Evolutionary conservation across 371 early-diverging fungal species (phyloP).

Genomic region (Mucor mucedo): DNA sequence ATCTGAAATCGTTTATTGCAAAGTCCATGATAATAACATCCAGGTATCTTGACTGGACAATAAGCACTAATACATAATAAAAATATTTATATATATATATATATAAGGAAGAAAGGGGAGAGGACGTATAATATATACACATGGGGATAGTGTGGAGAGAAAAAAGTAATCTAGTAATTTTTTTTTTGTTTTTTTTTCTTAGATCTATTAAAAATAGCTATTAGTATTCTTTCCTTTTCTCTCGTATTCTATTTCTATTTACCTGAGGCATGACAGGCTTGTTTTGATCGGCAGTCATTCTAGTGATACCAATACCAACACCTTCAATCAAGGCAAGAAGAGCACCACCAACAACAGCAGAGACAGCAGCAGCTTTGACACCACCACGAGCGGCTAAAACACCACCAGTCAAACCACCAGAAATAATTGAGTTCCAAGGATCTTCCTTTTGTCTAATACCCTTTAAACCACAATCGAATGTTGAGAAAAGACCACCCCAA

Average conservation of each 20-base stretch:
- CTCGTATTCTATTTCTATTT: constrained; percentile 11
- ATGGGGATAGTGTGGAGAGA: not conserved
- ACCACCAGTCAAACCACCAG: constrained; percentile 95
- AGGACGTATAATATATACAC: constrained; percentile 19
- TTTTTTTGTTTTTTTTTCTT: constrained; percentile 8
- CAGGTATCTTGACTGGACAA: constrained; percentile 22
- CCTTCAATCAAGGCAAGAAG: constrained; percentile 96
- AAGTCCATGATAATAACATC: constrained; percentile 18
- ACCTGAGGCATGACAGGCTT: constrained; percentile 67
- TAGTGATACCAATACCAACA: constrained; percentile 78
- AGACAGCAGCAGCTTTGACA: constrained; percentile 79
- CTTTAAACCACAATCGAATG: constrained; percentile 94
- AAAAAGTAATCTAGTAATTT: not conserved
- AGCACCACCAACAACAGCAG: constrained; percentile 91
- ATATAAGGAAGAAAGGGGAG: not conserved
- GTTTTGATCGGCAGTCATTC: constrained; percentile 62
- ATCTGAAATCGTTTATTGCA: constrained; percentile 20
- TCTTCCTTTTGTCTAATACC: constrained; percentile 95
- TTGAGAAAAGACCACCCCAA: constrained; percentile 97
- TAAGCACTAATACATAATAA: constrained; percentile 8
- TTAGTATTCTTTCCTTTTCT: not conserved
- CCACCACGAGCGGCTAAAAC: constrained; percentile 93
- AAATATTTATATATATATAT: constrained; percentile 2
- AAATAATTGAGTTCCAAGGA: constrained; percentile 91
- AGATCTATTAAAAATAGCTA: constrained; percentile 2